A percentile compares a stretch with the other conserved stretches of the same genome.
These are phyloP conservation scores for Candida broadrunensis DNA, from an alignment of 805 yeast genomes.

Conservation along the genomic window DNA sequence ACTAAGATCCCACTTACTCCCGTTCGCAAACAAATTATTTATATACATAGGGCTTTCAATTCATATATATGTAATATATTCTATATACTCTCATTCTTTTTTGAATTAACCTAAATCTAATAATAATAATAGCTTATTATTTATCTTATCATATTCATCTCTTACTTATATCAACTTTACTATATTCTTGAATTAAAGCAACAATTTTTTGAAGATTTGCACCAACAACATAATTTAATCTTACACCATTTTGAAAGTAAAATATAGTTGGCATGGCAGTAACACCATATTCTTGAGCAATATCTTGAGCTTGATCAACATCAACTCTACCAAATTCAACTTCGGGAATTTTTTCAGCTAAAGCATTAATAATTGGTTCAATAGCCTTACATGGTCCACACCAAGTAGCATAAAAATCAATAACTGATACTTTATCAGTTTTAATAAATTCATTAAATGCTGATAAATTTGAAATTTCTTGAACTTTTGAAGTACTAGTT, in stretches of 20 bases:
- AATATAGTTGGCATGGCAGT: slow-evolving; percentile 78
- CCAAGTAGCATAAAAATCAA: slow-evolving; percentile 45
- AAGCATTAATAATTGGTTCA: slow-evolving; percentile 33
- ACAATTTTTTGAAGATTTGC: slow-evolving; percentile 49
- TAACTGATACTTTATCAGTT: slow-evolving; percentile 26
- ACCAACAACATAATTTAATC: slow-evolving; percentile 59
- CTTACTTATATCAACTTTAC: slow-evolving; percentile 21
- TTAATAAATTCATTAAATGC: slow-evolving; percentile 23
- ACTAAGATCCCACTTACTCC: too few relatives aligned
- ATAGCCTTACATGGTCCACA: slow-evolving; percentile 45
- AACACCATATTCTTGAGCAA: slow-evolving; percentile 60
- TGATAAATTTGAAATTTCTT: slow-evolving; percentile 24
- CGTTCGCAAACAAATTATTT: too few relatives aligned
- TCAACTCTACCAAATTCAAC: slow-evolving; percentile 69
- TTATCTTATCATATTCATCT: neutral
- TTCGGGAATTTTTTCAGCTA: slow-evolving; percentile 36
- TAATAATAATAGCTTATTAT: too few relatives aligned
- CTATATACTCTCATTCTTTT: too few relatives aligned
- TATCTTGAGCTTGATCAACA: slow-evolving; percentile 59
- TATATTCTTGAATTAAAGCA: slow-evolving; percentile 22
- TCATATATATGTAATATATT: too few relatives aligned
- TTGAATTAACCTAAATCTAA: too few relatives aligned
- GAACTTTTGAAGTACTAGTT: slow-evolving; percentile 12
- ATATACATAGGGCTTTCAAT: too few relatives aligned
- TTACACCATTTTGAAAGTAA: slow-evolving; percentile 57